Percentiles rank a stretch among this genome's conserved stretches.
Conservation (phyloP, 495 filamentous ascomycete species). For the Daldinia caldariorum region DNA sequence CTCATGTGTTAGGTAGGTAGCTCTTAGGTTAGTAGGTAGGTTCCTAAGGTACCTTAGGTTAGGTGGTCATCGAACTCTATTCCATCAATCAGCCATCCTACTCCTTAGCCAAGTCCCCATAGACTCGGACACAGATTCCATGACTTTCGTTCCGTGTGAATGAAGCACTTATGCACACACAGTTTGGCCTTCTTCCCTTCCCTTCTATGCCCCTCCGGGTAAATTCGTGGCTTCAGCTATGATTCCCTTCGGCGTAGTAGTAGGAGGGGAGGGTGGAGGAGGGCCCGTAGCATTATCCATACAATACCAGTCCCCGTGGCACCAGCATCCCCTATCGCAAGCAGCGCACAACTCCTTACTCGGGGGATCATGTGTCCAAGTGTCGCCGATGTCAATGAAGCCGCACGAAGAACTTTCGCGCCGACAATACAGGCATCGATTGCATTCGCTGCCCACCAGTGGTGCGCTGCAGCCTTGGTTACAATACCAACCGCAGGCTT, state of each 20-base stretch:
- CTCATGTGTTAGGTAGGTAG: too few relatives aligned
- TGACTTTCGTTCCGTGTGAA: too few relatives aligned
- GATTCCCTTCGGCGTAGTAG: neutral
- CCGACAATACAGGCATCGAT: constrained; percentile 41
- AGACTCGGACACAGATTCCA: too few relatives aligned
- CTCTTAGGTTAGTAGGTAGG: too few relatives aligned
- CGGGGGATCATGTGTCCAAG: constrained; percentile 27
- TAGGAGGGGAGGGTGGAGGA: constrained; percentile 20
- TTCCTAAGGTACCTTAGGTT: too few relatives aligned
- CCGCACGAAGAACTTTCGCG: constrained; percentile 40
- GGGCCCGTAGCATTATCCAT: constrained; percentile 27
- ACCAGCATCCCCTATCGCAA: constrained; percentile 33
- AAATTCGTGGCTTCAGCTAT: neutral
- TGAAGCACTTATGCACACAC: too few relatives aligned
- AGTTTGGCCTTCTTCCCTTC: constrained; percentile 23
- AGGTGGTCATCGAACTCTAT: too few relatives aligned
- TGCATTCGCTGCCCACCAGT: constrained; percentile 24
- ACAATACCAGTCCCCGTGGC: constrained; percentile 39
- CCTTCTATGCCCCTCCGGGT: neutral
- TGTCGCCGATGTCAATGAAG: constrained; percentile 25
- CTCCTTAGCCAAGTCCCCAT: too few relatives aligned
- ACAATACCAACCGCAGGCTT: constrained; percentile 35
- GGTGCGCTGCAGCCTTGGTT: constrained; percentile 31
- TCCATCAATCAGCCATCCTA: too few relatives aligned
- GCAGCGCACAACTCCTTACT: constrained; percentile 31